These are phyloP conservation scores for Pseudopyrenochaeta lycopersici DNA, from an alignment of 2,329 filamentous ascomycete species.

Conservation along the genomic window DNA sequence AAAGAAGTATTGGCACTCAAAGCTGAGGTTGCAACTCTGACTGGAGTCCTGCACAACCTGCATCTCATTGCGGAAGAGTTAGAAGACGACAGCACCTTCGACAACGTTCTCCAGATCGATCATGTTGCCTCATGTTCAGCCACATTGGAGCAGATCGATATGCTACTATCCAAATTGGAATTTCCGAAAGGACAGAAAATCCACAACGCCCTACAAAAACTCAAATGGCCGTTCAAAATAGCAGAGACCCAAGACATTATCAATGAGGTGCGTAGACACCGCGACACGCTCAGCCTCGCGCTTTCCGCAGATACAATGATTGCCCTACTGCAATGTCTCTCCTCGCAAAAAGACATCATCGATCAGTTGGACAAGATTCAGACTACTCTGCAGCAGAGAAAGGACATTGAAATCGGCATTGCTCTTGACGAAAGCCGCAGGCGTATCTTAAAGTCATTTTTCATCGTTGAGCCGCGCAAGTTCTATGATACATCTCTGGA, in stretches of 20 bases:
- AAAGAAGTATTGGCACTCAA: constrained; percentile 14
- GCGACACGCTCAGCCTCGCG: constrained; percentile 6
- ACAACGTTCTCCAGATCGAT: constrained; percentile 1
- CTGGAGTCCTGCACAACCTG: constrained; percentile 15
- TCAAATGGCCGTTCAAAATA: constrained; percentile 12
- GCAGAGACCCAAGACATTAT: constrained; percentile 4
- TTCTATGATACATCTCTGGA: not conserved
- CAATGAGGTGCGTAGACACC: constrained; percentile 3
- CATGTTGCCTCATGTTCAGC: constrained; percentile 14
- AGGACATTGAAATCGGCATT: constrained; percentile 11
- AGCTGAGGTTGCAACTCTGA: constrained; percentile 11
- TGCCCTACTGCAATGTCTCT: constrained; percentile 6
- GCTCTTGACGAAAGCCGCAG: constrained; percentile 3
- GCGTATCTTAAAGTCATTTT: constrained; percentile 11
- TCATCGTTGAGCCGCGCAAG: constrained; percentile 5
- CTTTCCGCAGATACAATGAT: constrained; percentile 12
- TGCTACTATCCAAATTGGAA: not conserved
- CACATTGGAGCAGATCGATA: constrained; percentile 8
- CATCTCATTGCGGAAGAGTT: constrained; percentile 14
- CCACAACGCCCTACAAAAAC: not conserved
- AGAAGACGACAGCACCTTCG: constrained; percentile 4
- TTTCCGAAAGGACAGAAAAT: constrained; percentile 5
- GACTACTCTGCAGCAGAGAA: not conserved
- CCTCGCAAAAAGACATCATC: constrained; percentile 3
- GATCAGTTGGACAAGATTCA: not conserved